These are phyloP conservation scores for Rhodotorula sp. DNA, from an alignment of 1,284 basidiomycete species.

Conservation along the genomic window DNA sequence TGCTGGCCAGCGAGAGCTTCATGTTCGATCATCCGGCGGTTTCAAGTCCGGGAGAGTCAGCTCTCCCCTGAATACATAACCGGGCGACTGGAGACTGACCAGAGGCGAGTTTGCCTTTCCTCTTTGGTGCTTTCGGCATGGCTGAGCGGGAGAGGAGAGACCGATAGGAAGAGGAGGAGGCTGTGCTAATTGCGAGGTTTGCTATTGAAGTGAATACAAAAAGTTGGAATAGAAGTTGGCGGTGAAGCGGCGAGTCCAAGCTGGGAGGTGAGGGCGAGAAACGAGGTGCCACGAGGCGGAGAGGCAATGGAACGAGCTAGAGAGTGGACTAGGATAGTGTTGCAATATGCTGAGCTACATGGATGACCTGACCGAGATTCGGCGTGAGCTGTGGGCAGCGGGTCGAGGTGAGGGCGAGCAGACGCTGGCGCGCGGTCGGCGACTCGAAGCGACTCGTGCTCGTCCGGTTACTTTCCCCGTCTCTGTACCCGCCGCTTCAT, in stretches of 20 bases:
- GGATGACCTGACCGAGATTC: too few species aligned
- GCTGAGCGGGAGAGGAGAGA: not conserved
- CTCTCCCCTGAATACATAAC: too few species aligned
- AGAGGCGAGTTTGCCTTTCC: conserved; percentile 24
- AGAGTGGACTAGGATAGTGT: not conserved
- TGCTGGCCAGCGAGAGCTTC: conserved; percentile 26
- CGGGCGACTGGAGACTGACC: conserved; percentile 6
- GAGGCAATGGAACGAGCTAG: not conserved
- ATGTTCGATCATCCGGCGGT: too few species aligned
- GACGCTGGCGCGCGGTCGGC: not conserved
- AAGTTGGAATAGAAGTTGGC: not conserved
- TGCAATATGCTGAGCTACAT: not conserved
- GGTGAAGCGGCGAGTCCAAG: not conserved
- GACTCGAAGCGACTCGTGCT: not conserved
- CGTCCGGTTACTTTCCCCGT: conserved; percentile 3
- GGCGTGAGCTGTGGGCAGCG: not conserved
- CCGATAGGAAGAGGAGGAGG: too few species aligned
- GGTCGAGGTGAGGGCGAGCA: not conserved
- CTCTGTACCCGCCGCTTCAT: conserved; percentile 15
- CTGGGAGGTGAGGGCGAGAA: not conserved
- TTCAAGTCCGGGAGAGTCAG: not conserved
- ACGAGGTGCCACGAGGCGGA: too few species aligned
- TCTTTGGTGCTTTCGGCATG: conserved; percentile 20
- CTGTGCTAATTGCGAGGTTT: too few species aligned
- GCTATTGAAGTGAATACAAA: too few species aligned